Percentiles rank a stretch among this genome's conserved stretches.
These are phyloP conservation scores for Candida railenensis DNA, from an alignment of 805 yeast genomes.

Conservation along the genomic window DNA sequence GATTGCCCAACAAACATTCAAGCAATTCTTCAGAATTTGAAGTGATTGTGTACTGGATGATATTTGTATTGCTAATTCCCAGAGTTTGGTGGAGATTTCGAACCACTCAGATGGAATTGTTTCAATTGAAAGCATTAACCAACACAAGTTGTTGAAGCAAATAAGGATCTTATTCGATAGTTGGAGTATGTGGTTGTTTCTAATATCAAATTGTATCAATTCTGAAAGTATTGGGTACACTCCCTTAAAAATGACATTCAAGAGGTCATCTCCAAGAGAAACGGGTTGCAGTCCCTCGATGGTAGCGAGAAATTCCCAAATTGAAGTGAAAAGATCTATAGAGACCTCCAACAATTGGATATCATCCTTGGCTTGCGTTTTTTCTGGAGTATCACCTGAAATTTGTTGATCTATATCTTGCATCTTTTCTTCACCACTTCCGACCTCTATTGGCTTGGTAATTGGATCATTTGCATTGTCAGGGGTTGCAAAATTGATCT, in stretches of 20 bases:
- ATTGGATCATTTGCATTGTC: conserved; percentile 39
- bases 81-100: conserved; percentile 21
- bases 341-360: conserved; percentile 67
- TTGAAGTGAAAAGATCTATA: conserved; percentile 73
- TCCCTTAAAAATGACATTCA: conserved; percentile 17
- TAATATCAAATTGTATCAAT: conserved; percentile 35
- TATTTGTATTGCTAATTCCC: conserved; percentile 23
- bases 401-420: conserved; percentile 24
- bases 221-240: conserved; percentile 34
- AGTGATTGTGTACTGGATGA: conserved; percentile 14
- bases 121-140: conserved; percentile 47
- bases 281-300: conserved; percentile 23
- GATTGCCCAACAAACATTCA: conserved; percentile 39
- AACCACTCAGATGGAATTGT: conserved; percentile 41
- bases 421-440: conserved; percentile 9
- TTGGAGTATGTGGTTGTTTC: conserved; percentile 22
- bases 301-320: conserved; percentile 56
- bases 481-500: conserved; percentile 19
- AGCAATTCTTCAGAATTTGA: conserved; percentile 28
- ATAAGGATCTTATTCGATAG: conserved; percentile 57
- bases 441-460: conserved; percentile 13
- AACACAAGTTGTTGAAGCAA: conserved; percentile 69
- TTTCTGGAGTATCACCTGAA: conserved; percentile 33
- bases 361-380: conserved; percentile 47
- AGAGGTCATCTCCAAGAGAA: conserved; percentile 17